phyloP scores from a whole-genome alignment of 768 basidiomycete genomes.

The Tricholoma sp. region DNA sequence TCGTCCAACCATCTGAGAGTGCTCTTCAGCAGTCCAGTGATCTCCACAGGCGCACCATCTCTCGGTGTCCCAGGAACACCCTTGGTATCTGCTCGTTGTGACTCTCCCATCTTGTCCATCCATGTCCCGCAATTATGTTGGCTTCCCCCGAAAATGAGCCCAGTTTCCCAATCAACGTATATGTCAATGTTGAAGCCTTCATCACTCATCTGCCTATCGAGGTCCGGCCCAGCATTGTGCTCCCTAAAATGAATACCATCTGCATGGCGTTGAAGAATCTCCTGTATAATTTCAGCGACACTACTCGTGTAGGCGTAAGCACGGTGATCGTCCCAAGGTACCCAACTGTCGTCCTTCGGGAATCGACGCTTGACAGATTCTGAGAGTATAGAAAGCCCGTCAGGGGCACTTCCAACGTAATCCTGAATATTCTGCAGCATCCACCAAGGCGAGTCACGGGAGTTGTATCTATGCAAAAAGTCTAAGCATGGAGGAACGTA shows the following conservation, averaged over 20 bases:
- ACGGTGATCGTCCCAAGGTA: constrained; percentile 78
- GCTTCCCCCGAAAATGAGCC: constrained; percentile 86
- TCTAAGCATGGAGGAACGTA: neutral
- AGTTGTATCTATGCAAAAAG: constrained; percentile 71
- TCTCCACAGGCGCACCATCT: constrained; percentile 95
- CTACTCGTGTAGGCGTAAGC: constrained; percentile 82
- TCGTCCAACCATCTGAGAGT: constrained; percentile 84
- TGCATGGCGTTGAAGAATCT: constrained; percentile 92
- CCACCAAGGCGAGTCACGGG: constrained; percentile 98
- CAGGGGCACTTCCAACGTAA: constrained; percentile 78
- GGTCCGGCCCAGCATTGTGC: constrained; percentile 91
- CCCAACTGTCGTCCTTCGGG: constrained; percentile 91
- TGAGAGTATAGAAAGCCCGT: constrained; percentile 73
- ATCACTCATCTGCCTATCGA: constrained; percentile 96
- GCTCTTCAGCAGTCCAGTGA: constrained; percentile 90
- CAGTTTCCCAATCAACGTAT: constrained; percentile 93
- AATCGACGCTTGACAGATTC: constrained; percentile 90
- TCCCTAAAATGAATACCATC: constrained; percentile 92
- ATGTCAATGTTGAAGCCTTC: constrained; percentile 93
- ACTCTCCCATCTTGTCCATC: constrained; percentile 99
- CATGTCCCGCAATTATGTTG: constrained; percentile 86
- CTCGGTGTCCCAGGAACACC: constrained; percentile 94
- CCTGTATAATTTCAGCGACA: constrained; percentile 93
- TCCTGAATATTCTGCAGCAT: constrained; percentile 99
- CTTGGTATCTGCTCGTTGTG: constrained; percentile 85